Conservation (phyloP, 2,329 filamentous ascomycete species). For the Zymoseptoria brevis region DNA sequence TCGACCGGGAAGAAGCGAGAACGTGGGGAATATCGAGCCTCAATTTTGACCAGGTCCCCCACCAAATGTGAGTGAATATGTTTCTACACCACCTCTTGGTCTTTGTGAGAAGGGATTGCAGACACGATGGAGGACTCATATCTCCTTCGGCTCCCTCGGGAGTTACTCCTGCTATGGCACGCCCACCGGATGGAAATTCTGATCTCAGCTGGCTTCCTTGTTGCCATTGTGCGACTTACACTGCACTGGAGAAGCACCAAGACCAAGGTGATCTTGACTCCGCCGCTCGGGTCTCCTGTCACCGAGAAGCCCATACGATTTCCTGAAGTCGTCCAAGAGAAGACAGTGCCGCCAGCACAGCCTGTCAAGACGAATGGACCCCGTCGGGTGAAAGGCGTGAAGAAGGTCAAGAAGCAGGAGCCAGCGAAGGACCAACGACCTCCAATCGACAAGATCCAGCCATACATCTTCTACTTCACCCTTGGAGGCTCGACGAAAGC, state of each 20-base stretch:
- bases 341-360: neutral
- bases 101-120: neutral
- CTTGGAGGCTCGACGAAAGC: constrained; percentile 76
- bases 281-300: constrained; percentile 16
- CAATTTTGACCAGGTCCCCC: neutral
- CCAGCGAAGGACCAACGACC: neutral
- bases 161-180: constrained; percentile 29
- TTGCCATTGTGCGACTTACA: constrained; percentile 22
- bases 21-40: neutral
- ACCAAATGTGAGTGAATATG: neutral
- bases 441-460: constrained; percentile 44
- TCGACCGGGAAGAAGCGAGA: neutral
- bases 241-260: constrained; percentile 20
- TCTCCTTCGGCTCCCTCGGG: constrained; percentile 18
- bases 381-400: constrained; percentile 25
- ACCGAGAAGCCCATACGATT: constrained; percentile 13
- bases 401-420: constrained; percentile 14
- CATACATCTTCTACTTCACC: constrained; percentile 82
- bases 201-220: constrained; percentile 23
- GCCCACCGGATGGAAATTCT: constrained; percentile 24
- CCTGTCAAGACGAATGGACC: constrained; percentile 16
- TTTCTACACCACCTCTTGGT: neutral
- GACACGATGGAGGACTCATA: neutral
- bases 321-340: neutral
- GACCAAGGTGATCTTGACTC: constrained; percentile 16